Base-by-base conservation (phyloP, 768 basidiomycete genomes). In the Tulasnella sp. region DNA sequence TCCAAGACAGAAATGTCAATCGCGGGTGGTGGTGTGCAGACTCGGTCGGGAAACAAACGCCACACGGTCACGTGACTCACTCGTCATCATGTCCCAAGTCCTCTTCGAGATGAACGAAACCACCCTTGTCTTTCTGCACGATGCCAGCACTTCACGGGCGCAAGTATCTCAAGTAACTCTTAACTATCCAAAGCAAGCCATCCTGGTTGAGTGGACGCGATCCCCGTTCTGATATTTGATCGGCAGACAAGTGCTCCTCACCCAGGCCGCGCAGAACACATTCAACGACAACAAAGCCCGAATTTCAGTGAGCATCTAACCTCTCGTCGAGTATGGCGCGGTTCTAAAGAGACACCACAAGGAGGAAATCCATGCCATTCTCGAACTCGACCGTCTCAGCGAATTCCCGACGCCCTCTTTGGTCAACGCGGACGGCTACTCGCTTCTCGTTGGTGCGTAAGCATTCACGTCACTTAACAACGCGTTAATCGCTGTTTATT, bases 1-100 rank as follows among this genome's bases (percentile, higher is more conserved):
- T 69, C 64, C 64, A 69, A 69, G 64, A 69, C n/a, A 37, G 64
- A 31, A 60, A 6, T 28, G 64, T 69, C 64, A 31, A 69, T 69
- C 64, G 64, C 64, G 64, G 28, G 64, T 69, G 64, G 28, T 69
- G 64, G 64, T 34, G 0, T 31, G 34, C 16, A 24, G 24, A 28
- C 9, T 5, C 34, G 7, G 64, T 37, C 64, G 2, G 20, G 64
- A 69, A 69, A 69, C 64, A 69, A 69, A 69, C 64, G 31, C 31
- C 31, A 28, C 64, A 34, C 64, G 31, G 28, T 69, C 64, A 69
- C 64, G 64, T 69, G 64, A 69, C 6, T 18, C 28, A 16, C 18
- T 9, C 12, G 9, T 69, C 64, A 16, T 20, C 31, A 69, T 69
- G 64, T 8, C 64, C 28, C 64, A 20, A 16, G 31, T 69, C 64